Evolutionary conservation across 2,329 filamentous ascomycete species (phyloP).

Genomic region (Fusarium duplospermum): DNA sequence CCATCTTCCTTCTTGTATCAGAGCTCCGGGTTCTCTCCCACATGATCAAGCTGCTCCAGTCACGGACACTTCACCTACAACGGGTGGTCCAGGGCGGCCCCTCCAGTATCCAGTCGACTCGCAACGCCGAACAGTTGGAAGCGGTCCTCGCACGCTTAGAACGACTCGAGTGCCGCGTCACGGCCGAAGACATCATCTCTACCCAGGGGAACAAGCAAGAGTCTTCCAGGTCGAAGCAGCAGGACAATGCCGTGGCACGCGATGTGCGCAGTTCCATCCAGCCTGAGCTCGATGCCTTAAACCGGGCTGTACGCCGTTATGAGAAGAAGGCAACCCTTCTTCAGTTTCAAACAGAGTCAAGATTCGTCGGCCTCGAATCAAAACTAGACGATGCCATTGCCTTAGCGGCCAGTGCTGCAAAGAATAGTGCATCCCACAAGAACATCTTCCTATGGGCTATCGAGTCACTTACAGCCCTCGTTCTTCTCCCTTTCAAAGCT

Average conservation of each 20-base stretch:
- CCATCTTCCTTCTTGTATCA: constrained; percentile 87
- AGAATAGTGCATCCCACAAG: constrained; percentile 55
- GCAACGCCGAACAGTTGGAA: constrained; percentile 57
- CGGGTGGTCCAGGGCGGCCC: constrained; percentile 71
- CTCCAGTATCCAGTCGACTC: constrained; percentile 47
- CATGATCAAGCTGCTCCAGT: constrained; percentile 81
- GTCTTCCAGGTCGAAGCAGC: constrained; percentile 52
- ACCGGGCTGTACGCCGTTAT: constrained; percentile 88
- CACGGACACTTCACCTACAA: constrained; percentile 84
- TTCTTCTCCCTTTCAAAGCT: constrained; percentile 57
- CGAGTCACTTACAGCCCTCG: constrained; percentile 49
- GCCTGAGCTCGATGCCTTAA: constrained; percentile 87
- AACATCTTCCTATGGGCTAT: constrained; percentile 53
- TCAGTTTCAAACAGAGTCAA: constrained; percentile 79
- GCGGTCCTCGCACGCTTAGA: constrained; percentile 75
- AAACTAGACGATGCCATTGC: constrained; percentile 81
- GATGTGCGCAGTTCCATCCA: constrained; percentile 76
- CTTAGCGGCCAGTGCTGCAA: constrained; percentile 81
- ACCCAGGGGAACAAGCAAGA: constrained; percentile 48
- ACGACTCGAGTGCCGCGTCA: constrained; percentile 70
- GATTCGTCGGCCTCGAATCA: constrained; percentile 77
- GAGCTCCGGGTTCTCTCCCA: constrained; percentile 88
- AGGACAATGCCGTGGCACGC: constrained; percentile 58
- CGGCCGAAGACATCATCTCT: constrained; percentile 40
- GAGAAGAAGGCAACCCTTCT: constrained; percentile 88